phyloP scores from a whole-genome alignment of 345 rosid genomes.

The Linum lewisii region DNA sequence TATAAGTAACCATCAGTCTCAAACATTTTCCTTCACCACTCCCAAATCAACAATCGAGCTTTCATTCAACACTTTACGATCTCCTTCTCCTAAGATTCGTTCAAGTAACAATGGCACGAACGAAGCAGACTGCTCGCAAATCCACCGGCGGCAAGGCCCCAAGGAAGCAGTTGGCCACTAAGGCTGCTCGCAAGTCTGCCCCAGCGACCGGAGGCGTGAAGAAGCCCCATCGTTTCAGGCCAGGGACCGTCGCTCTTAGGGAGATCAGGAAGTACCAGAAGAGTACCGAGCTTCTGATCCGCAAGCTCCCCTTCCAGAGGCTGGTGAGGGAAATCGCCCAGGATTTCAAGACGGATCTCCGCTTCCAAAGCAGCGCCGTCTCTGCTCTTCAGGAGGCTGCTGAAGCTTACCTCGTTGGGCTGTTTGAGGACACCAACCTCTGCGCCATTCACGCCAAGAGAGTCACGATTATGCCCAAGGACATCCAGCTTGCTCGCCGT shows the following conservation, averaged over 20 bases:
- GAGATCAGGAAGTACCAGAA: too few relatives aligned
- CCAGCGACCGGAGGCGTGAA: conserved; percentile 11
- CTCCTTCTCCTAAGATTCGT: neutral
- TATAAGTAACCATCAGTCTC: neutral
- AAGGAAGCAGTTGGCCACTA: conserved; percentile 13
- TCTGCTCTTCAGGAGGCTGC: too few relatives aligned
- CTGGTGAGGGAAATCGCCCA: conserved; percentile 5
- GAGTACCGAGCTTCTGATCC: neutral
- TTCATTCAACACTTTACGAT: neutral
- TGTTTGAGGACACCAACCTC: too few relatives aligned
- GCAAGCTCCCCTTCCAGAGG: conserved; percentile 4
- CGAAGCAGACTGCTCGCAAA: conserved; percentile 12
- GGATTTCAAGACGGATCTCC: conserved; percentile 1
- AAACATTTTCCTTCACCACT: neutral
- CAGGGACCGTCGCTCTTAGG: conserved; percentile 9
- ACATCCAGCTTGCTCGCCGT: conserved; percentile 1
- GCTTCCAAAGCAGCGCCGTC: conserved; percentile 2
- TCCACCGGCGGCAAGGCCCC: conserved; percentile 12
- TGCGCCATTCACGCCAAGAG: too few relatives aligned
- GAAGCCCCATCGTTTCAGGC: conserved; percentile 14
- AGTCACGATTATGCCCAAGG: conserved; percentile 4
- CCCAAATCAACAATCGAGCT: neutral
- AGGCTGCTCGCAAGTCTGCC: conserved; percentile 11
- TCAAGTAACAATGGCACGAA: conserved; percentile 3
- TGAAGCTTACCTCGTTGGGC: too few relatives aligned